These are phyloP conservation scores for Cercospora sp. DNA, from an alignment of 2,329 filamentous ascomycete species.

Conservation along the genomic window DNA sequence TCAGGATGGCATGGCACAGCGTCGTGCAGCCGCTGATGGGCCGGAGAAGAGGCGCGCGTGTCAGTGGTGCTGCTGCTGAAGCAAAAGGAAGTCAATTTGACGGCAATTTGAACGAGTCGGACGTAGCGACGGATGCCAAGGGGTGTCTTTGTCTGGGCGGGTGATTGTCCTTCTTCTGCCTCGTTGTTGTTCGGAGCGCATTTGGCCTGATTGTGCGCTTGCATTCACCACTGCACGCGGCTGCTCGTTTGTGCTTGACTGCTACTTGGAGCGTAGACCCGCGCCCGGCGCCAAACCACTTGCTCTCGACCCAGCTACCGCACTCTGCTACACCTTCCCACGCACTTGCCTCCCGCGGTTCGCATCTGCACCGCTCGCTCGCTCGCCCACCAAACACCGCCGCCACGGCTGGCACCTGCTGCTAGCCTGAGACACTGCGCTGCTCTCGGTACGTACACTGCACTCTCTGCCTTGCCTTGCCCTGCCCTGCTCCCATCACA, in stretches of 20 bases:
- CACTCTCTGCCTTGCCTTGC: neutral
- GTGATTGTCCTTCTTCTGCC: neutral
- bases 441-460: neutral
- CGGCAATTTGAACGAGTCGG: neutral
- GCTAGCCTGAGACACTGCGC: slow-evolving; percentile 2
- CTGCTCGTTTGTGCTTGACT: neutral
- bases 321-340: neutral
- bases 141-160: neutral
- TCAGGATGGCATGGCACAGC: neutral
- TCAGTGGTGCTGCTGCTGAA: neutral
- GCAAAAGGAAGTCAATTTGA: neutral
- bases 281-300: neutral
- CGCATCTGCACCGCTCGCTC: slow-evolving; percentile 1
- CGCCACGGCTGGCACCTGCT: neutral
- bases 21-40: neutral
- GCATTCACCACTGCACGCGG: neutral
- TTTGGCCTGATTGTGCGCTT: neutral
- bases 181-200: neutral
- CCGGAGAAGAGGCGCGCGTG: neutral
- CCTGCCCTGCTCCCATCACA: neutral
- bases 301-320: neutral
- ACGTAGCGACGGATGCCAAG: neutral
- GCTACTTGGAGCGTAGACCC: neutral
- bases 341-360: neutral
- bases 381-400: neutral